These are phyloP conservation scores for Kodamaea alishanica DNA, from an alignment of 1,139 yeast species.

Conservation along the genomic window DNA sequence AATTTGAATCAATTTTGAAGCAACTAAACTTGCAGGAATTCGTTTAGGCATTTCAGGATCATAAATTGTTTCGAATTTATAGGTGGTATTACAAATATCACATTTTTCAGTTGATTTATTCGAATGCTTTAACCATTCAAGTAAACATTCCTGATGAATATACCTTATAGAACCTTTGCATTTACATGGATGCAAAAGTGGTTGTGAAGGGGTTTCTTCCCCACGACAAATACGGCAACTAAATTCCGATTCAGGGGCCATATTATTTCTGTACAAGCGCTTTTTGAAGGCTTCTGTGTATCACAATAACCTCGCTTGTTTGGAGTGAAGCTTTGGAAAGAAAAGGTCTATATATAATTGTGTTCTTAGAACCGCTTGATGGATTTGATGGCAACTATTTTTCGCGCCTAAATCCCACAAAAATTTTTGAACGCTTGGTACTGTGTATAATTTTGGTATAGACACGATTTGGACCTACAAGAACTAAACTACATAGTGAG, in stretches of 20 bases:
- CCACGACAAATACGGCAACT: constrained; percentile 93
- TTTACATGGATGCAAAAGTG: constrained; percentile 86
- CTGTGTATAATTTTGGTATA: too few relatives aligned
- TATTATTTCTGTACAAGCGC: background rate
- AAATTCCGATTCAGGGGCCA: constrained; percentile 16
- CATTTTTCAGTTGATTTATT: constrained; percentile 64
- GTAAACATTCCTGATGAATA: constrained; percentile 87
- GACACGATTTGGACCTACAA: too few relatives aligned
- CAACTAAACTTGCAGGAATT: constrained; percentile 52
- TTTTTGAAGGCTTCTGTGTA: background rate
- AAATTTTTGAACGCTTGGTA: too few relatives aligned
- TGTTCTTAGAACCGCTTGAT: too few relatives aligned
- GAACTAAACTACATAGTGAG: too few relatives aligned
- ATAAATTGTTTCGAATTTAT: constrained; percentile 68
- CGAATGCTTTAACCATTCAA: constrained; percentile 78
- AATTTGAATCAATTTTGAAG: constrained; percentile 35
- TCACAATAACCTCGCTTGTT: background rate
- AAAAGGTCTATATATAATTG: background rate
- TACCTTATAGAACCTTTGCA: constrained; percentile 92
- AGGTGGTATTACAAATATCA: constrained; percentile 84
- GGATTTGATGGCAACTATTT: too few relatives aligned
- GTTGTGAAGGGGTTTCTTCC: constrained; percentile 76
- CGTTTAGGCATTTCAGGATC: constrained; percentile 65
- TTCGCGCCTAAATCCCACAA: too few relatives aligned
- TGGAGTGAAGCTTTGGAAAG: background rate